phyloP scores from a whole-genome alignment of 2,329 filamentous ascomycete genomes.

The Paraconiothyrium sp. region DNA sequence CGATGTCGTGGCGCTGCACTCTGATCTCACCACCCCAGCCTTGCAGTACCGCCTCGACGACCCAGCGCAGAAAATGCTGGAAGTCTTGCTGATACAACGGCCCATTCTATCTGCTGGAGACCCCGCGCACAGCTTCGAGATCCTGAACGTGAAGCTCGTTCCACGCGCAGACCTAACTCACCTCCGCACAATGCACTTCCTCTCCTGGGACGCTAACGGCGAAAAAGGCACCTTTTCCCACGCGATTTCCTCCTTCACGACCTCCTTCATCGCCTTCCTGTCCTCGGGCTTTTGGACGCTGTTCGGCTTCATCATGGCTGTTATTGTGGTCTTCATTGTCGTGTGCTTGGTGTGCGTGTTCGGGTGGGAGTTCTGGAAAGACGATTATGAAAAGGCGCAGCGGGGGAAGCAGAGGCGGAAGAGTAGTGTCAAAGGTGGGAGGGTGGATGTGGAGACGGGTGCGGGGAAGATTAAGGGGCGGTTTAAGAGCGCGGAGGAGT shows the following conservation, averaged over 20 bases:
- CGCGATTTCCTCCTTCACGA: slow-evolving; percentile 19
- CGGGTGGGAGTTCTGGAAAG: slow-evolving; percentile 33
- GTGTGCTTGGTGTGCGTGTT: slow-evolving; percentile 40
- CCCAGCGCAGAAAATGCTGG: slow-evolving; percentile 37
- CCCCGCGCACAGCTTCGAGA: slow-evolving; percentile 30
- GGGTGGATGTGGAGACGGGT: slow-evolving; percentile 32
- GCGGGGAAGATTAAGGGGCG: slow-evolving; percentile 24
- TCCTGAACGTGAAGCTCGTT: slow-evolving; percentile 33
- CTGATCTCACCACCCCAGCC: slow-evolving; percentile 25
- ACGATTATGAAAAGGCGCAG: slow-evolving; percentile 42
- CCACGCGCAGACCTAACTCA: slow-evolving; percentile 14
- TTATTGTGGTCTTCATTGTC: slow-evolving; percentile 36
- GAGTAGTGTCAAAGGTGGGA: slow-evolving; percentile 18
- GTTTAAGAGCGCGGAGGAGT: slow-evolving; percentile 40
- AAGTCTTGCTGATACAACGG: slow-evolving; percentile 38
- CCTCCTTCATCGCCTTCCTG: slow-evolving; percentile 29
- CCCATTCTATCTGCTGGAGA: slow-evolving; percentile 37
- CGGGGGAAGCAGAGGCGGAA: slow-evolving; percentile 30
- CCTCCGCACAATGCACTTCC: slow-evolving; percentile 36
- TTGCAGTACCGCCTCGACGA: slow-evolving; percentile 27
- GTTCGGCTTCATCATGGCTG: slow-evolving; percentile 32
- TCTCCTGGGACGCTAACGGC: slow-evolving; percentile 42
- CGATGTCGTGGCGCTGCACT: slow-evolving; percentile 38
- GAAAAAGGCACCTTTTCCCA: slow-evolving; percentile 40
- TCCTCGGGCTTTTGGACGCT: slow-evolving; percentile 37